Conservation (phyloP, 257 asterid species). For the Solanum commersonii region DNA sequence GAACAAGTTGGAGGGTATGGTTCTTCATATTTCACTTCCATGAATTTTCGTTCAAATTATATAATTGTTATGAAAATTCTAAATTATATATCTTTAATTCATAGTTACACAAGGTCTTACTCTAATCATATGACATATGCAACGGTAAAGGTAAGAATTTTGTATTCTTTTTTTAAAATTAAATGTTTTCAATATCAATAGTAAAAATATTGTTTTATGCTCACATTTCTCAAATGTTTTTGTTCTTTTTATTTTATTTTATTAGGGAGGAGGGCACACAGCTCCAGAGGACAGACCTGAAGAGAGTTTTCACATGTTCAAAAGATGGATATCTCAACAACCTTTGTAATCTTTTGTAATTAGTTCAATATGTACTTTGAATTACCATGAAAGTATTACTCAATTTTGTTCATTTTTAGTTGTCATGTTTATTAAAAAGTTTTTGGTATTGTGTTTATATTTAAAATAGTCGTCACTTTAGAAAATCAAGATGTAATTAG, state of each 20-base stretch:
- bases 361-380: neutral
- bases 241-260: fast-evolving
- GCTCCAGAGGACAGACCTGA: neutral
- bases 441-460: neutral
- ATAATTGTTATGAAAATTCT: neutral
- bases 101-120: slow-evolving; percentile 25
- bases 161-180: fast-evolving
- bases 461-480: neutral
- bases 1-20: slow-evolving; percentile 43
- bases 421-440: neutral
- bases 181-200: neutral
- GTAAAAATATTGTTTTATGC: neutral
- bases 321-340: neutral
- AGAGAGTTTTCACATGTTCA: neutral
- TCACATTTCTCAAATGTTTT: neutral
- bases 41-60: neutral
- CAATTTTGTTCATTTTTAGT: neutral
- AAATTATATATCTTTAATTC: neutral
- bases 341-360: neutral
- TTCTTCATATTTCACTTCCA: neutral
- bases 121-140: slow-evolving; percentile 25
- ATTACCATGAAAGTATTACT: neutral
- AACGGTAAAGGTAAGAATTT: slow-evolving; percentile 22
- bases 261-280: slow-evolving; percentile 2
- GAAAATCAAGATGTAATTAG: neutral